phyloP scores from a whole-genome alignment of 345 rosid species.

The Eutrema japonicum region DNA sequence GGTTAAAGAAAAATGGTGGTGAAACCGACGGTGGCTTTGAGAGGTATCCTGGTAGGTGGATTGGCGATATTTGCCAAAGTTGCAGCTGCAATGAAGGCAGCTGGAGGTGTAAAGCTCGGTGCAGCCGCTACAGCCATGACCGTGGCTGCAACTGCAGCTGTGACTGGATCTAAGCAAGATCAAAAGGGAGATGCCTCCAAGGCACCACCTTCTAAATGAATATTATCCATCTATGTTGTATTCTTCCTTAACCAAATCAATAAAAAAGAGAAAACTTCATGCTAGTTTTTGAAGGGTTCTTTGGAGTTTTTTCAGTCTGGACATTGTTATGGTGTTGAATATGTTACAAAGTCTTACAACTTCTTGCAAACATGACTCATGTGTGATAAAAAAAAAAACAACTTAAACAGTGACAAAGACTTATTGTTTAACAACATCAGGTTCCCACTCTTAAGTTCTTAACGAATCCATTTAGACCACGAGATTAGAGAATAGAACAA shows the following conservation, averaged over 20 bases:
- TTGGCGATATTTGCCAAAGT: conserved; percentile 77
- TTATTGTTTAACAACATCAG: too few relatives aligned
- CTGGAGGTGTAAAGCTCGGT: conserved; percentile 85
- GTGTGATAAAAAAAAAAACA: too few relatives aligned
- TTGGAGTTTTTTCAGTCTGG: conserved; percentile 3
- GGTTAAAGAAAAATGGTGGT: conserved; percentile 55
- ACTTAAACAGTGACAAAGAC: too few relatives aligned
- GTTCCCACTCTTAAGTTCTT: too few relatives aligned
- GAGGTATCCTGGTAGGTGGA: conserved; percentile 84
- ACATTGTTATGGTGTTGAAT: not conserved
- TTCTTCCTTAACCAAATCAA: conserved; percentile 31
- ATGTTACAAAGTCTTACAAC: not conserved
- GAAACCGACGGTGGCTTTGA: conserved; percentile 88
- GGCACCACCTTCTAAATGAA: conserved; percentile 35
- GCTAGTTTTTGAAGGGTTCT: conserved; percentile 6
- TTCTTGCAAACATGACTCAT: too few relatives aligned
- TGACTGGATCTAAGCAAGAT: conserved; percentile 65
- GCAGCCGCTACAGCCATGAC: conserved; percentile 87
- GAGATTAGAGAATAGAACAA: too few relatives aligned
- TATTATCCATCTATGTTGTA: not conserved
- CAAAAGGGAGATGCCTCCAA: conserved; percentile 52
- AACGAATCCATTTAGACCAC: too few relatives aligned
- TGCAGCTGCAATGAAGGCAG: conserved; percentile 85
- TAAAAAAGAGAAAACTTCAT: conserved; percentile 17
- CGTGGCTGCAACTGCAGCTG: conserved; percentile 76